phyloP scores from a whole-genome alignment of 2,329 filamentous ascomycete genomes.

The Didymosphaeria variabile region DNA sequence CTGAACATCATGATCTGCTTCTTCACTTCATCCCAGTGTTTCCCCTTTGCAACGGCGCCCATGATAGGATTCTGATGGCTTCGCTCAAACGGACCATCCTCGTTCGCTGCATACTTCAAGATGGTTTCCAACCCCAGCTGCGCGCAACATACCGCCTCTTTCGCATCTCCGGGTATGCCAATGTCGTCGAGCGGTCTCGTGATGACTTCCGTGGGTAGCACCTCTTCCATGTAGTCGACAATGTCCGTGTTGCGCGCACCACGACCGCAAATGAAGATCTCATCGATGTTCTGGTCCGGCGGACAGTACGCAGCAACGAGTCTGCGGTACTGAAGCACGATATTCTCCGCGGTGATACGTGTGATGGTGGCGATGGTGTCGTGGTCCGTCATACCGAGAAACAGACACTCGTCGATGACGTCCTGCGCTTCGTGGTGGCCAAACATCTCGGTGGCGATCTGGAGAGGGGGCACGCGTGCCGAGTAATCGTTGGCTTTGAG shows the following conservation, averaged over 20 bases:
- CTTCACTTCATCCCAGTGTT: slow-evolving; percentile 25
- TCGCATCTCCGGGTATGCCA: slow-evolving; percentile 65
- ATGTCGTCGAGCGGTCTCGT: slow-evolving; percentile 64
- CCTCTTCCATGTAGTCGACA: slow-evolving; percentile 59
- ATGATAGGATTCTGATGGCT: neutral
- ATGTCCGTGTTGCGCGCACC: slow-evolving; percentile 69
- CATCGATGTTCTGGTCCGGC: slow-evolving; percentile 54
- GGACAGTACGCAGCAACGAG: slow-evolving; percentile 54
- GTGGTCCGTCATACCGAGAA: slow-evolving; percentile 56
- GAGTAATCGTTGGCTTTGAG: slow-evolving; percentile 60
- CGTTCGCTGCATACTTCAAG: slow-evolving; percentile 18
- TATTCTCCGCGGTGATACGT: slow-evolving; percentile 66
- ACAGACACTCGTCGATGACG: slow-evolving; percentile 59
- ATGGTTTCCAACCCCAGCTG: slow-evolving; percentile 68
- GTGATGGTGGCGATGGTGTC: slow-evolving; percentile 68
- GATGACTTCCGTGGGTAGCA: slow-evolving; percentile 61
- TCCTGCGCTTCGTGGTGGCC: slow-evolving; percentile 64
- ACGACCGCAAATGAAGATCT: slow-evolving; percentile 70
- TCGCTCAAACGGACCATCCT: slow-evolving; percentile 4
- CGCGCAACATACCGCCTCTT: slow-evolving; percentile 68
- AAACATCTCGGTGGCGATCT: slow-evolving; percentile 68
- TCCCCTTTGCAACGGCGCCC: slow-evolving; percentile 25
- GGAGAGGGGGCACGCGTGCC: slow-evolving; percentile 61
- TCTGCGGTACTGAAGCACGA: slow-evolving; percentile 60
- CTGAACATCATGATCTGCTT: slow-evolving; percentile 25